Evolutionary conservation across 2,329 filamentous ascomycete genomes (phyloP).

Genomic region (Microcyclospora tardicrescens): DNA sequence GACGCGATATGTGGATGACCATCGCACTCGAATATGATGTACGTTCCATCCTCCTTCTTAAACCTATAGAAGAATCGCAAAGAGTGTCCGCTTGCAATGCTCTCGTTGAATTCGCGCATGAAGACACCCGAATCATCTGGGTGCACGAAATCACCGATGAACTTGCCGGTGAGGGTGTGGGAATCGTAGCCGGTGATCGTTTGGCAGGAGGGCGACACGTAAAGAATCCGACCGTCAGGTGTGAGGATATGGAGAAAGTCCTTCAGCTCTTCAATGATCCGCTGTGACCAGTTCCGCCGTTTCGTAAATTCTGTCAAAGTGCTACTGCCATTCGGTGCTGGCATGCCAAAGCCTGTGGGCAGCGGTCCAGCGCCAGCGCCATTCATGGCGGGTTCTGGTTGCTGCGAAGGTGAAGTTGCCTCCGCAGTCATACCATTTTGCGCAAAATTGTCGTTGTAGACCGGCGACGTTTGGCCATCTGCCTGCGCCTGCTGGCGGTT

Average conservation of each 20-base stretch:
- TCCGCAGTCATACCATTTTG: slow-evolving; percentile 8
- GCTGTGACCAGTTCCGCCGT: slow-evolving; percentile 69
- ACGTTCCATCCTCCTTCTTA: slow-evolving; percentile 58
- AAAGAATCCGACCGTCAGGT: slow-evolving; percentile 68
- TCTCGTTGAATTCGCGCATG: slow-evolving; percentile 77
- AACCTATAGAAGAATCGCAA: slow-evolving; percentile 81
- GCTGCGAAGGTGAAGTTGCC: slow-evolving; percentile 14
- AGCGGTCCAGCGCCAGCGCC: slow-evolving; percentile 43
- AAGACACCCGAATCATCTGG: slow-evolving; percentile 74
- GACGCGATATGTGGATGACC: slow-evolving; percentile 79
- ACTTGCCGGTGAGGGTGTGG: slow-evolving; percentile 57
- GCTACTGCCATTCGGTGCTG: slow-evolving; percentile 34
- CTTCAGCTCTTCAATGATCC: slow-evolving; percentile 76
- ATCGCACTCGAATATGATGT: slow-evolving; percentile 76
- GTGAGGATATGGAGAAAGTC: slow-evolving; percentile 83
- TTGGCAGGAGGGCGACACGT: slow-evolving; percentile 69
- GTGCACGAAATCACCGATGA: slow-evolving; percentile 74
- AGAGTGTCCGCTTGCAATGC: slow-evolving; percentile 65
- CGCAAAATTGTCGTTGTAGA: slow-evolving; percentile 3
- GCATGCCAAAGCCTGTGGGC: slow-evolving; percentile 40
- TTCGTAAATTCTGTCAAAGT: slow-evolving; percentile 54
- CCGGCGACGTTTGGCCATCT: neutral
- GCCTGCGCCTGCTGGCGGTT: neutral
- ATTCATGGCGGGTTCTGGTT: slow-evolving; percentile 20
- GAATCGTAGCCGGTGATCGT: slow-evolving; percentile 61